phyloP scores from a whole-genome alignment of 768 basidiomycete genomes.

The Boletus rubroflammeus region DNA sequence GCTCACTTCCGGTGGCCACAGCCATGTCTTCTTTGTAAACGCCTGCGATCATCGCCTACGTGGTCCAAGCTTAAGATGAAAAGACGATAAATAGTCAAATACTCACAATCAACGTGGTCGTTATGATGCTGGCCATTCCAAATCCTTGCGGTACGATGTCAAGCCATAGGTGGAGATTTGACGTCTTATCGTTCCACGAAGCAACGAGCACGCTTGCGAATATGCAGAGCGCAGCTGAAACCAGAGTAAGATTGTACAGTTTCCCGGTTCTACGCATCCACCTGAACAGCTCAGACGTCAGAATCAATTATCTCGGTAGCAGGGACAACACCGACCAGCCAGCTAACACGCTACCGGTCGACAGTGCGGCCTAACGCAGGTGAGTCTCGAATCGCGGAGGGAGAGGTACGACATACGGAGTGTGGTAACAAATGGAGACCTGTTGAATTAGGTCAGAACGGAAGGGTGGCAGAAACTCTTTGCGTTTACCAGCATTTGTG shows the following conservation, averaged over 20 bases:
- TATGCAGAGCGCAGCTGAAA: slow-evolving; percentile 58
- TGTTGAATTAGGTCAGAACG: slow-evolving; percentile 29
- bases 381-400: slow-evolving; percentile 10
- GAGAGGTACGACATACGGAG: slow-evolving; percentile 51
- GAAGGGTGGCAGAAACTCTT: background rate
- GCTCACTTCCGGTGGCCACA: slow-evolving; percentile 86
- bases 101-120: slow-evolving; percentile 80
- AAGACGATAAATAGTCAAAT: slow-evolving; percentile 4
- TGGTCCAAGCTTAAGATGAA: slow-evolving; percentile 4
- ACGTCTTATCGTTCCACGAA: slow-evolving; percentile 62
- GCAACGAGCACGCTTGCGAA: slow-evolving; percentile 58
- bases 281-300: slow-evolving; percentile 40
- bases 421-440: slow-evolving; percentile 88
- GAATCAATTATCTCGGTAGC: slow-evolving; percentile 1
- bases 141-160: slow-evolving; percentile 81
- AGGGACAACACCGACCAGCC: slow-evolving; percentile 59
- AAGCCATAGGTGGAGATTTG: slow-evolving; percentile 64
- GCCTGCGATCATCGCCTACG: slow-evolving; percentile 81
- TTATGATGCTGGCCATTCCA: slow-evolving; percentile 81
- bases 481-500: slow-evolving; percentile 60
- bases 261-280: slow-evolving; percentile 84
- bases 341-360: slow-evolving; percentile 80
- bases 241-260: slow-evolving; percentile 71
- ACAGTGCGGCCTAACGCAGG: slow-evolving; percentile 62
- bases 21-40: slow-evolving; percentile 81